Evolutionary conservation across 1,284 basidiomycete genomes (phyloP).

Genomic region (Thelephora terrestris): DNA sequence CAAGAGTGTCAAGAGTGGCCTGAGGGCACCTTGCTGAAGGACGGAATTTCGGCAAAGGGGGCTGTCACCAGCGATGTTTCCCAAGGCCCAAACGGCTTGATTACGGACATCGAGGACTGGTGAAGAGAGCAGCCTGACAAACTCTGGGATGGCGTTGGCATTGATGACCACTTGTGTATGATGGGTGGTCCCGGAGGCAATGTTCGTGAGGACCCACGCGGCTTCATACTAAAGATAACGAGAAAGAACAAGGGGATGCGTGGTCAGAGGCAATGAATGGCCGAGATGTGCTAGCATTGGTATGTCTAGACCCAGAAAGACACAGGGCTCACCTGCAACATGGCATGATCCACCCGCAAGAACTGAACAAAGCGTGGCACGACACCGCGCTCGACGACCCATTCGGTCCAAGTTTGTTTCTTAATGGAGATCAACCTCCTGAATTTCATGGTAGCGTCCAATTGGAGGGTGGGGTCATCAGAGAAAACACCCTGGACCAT

Average conservation of each 20-base stretch:
- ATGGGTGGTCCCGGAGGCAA: conserved; percentile 96
- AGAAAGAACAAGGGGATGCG: too few species aligned
- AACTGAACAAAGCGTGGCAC: conserved; percentile 98
- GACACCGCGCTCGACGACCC: conserved; percentile 95
- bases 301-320: too few species aligned
- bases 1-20: conserved; percentile 61
- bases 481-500: conserved; percentile 95
- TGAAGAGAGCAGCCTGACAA: conserved; percentile 88
- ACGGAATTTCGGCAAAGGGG: conserved; percentile 91
- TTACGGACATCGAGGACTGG: conserved; percentile 87
- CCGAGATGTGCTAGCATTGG: conserved; percentile 7
- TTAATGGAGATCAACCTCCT: conserved; percentile 98
- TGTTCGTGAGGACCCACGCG: conserved; percentile 99
- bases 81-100: conserved; percentile 96
- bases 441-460: conserved; percentile 95
- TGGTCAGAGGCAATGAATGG: background rate
- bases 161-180: conserved; percentile 98
- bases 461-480: conserved; percentile 82
- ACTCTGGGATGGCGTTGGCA: conserved; percentile 93
- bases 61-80: conserved; percentile 94
- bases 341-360: conserved; percentile 77
- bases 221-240: conserved; percentile 75
- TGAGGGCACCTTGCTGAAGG: conserved; percentile 64
- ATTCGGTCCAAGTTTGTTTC: conserved; percentile 99
- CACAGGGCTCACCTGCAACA: background rate